A percentile compares a stretch with the other conserved stretches of the same genome.
Evolutionary conservation across 805 yeast species (phyloP).

Genomic region (Ogataea allantospora): DNA sequence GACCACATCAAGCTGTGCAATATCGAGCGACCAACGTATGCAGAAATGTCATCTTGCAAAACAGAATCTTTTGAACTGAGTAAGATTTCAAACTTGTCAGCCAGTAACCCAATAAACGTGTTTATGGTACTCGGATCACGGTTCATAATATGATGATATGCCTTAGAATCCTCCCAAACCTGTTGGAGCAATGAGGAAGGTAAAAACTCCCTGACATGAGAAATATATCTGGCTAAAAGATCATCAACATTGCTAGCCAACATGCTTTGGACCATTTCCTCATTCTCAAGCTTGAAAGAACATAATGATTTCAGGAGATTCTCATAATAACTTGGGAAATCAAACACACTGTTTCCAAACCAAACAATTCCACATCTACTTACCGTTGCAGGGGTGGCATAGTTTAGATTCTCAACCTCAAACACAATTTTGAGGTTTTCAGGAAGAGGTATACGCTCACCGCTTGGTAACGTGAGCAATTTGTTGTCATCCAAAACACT

Average conservation of each 20-base stretch:
- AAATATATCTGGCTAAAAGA: slow-evolving; percentile 5
- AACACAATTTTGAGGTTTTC: slow-evolving; percentile 63
- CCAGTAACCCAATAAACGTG: slow-evolving; percentile 42
- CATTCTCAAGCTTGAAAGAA: slow-evolving; percentile 9
- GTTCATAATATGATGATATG: slow-evolving; percentile 52
- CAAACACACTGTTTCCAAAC: slow-evolving; percentile 42
- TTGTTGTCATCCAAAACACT: slow-evolving; percentile 89
- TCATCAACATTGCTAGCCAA: slow-evolving; percentile 1
- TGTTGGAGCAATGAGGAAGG: slow-evolving; percentile 17
- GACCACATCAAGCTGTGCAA: slow-evolving; percentile 56
- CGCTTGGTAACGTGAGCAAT: slow-evolving; percentile 79
- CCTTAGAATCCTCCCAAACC: slow-evolving; percentile 29
- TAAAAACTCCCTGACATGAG: slow-evolving; percentile 7
- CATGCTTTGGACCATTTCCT: slow-evolving; percentile 10
- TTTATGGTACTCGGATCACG: slow-evolving; percentile 38
- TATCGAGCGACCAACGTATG: slow-evolving; percentile 35
- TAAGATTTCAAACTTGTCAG: slow-evolving; percentile 34
- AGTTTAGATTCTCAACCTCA: slow-evolving; percentile 64
- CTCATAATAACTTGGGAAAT: slow-evolving; percentile 9
- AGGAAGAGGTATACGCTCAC: slow-evolving; percentile 77
- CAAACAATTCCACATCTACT: slow-evolving; percentile 91
- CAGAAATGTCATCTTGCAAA: slow-evolving; percentile 27
- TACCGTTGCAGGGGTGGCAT: slow-evolving; percentile 87
- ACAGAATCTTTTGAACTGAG: slow-evolving; percentile 25
- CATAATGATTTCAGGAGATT: slow-evolving; percentile 16